These are phyloP conservation scores for Blechomonas ayalai DNA, from an alignment of 208 protist species.

Conservation along the genomic window DNA sequence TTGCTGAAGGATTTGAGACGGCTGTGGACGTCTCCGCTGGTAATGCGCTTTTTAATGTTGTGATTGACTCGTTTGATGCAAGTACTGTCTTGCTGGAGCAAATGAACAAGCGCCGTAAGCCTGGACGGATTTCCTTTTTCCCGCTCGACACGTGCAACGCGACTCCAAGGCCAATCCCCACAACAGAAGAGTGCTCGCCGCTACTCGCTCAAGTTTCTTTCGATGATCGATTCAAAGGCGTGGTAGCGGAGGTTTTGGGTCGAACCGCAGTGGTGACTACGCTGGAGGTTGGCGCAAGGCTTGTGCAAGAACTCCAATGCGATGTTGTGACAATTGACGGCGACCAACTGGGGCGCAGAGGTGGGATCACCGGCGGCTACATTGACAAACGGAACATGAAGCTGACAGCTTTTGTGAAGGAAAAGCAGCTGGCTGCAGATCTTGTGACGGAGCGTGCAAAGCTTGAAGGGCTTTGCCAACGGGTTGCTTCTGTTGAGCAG, in stretches of 20 bases:
- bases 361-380: slow-evolving; percentile 95
- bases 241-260: slow-evolving; percentile 93
- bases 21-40: slow-evolving; percentile 94
- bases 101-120: slow-evolving; percentile 85
- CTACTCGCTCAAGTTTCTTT: slow-evolving; percentile 77
- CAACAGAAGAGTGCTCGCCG: slow-evolving; percentile 50
- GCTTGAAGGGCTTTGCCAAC: slow-evolving; percentile 54
- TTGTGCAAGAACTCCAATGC: slow-evolving; percentile 64
- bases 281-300: slow-evolving; percentile 70
- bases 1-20: slow-evolving; percentile 78
- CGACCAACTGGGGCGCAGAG: slow-evolving; percentile 80
- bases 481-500: slow-evolving; percentile 67
- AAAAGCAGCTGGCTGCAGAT: slow-evolving; percentile 24
- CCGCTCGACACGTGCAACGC: slow-evolving; percentile 92
- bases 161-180: slow-evolving; percentile 24
- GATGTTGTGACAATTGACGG: slow-evolving; percentile 95
- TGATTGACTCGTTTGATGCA: slow-evolving; percentile 95
- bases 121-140: slow-evolving; percentile 96
- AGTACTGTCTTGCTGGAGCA: slow-evolving; percentile 85
- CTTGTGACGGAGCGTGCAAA: slow-evolving; percentile 18
- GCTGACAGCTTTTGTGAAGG: slow-evolving; percentile 43
- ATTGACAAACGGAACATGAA: slow-evolving; percentile 81
- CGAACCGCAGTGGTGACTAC: slow-evolving; percentile 83
- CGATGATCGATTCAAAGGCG: slow-evolving; percentile 63
- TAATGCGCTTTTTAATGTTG: slow-evolving; percentile 95